Evolutionary conservation across 352 stramenopile species (phyloP).

Genomic region (Pythium angustatum): DNA sequence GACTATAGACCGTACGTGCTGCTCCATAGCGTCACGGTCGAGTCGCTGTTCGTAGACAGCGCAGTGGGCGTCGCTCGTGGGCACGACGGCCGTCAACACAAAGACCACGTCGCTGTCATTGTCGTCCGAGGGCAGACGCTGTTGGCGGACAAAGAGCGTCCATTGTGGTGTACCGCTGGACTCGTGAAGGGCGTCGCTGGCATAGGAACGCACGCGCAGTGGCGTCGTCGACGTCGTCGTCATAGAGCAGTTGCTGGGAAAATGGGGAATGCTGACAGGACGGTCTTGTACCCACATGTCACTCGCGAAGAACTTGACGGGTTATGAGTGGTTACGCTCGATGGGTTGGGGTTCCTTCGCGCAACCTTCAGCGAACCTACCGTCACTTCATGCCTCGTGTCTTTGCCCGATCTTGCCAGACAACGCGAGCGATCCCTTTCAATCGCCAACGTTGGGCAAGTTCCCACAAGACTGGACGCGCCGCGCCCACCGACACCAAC

Average conservation of each 20-base stretch:
- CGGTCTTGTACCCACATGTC: slow-evolving; percentile 8
- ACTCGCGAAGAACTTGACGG: not conserved
- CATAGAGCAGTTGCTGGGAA: not conserved
- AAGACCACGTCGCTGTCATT: slow-evolving; percentile 13
- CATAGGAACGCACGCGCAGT: slow-evolving; percentile 38
- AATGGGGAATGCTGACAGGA: not conserved
- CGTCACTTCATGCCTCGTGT: slow-evolving; percentile 11
- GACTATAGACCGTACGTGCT: slow-evolving; percentile 44
- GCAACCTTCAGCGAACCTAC: slow-evolving; percentile 25
- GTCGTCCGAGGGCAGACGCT: not conserved
- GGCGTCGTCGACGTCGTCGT: too few relatives aligned
- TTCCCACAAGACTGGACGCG: too few relatives aligned
- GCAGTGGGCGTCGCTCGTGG: not conserved
- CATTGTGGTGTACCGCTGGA: slow-evolving; percentile 18
- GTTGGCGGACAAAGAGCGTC: slow-evolving; percentile 49
- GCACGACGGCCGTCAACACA: slow-evolving; percentile 40
- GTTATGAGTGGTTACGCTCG: slow-evolving; percentile 14
- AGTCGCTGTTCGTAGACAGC: slow-evolving; percentile 41
- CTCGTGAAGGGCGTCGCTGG: slow-evolving; percentile 17
- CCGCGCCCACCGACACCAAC: too few relatives aligned
- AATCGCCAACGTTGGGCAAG: not conserved
- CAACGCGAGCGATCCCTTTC: too few relatives aligned
- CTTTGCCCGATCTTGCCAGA: slow-evolving; percentile 17
- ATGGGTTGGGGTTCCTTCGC: slow-evolving; percentile 5
- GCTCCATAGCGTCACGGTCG: slow-evolving; percentile 30